Percentiles rank a stretch among this genome's conserved stretches.
phyloP scores from a whole-genome alignment of 768 basidiomycete genomes.

The Trametes cinnabarina region DNA sequence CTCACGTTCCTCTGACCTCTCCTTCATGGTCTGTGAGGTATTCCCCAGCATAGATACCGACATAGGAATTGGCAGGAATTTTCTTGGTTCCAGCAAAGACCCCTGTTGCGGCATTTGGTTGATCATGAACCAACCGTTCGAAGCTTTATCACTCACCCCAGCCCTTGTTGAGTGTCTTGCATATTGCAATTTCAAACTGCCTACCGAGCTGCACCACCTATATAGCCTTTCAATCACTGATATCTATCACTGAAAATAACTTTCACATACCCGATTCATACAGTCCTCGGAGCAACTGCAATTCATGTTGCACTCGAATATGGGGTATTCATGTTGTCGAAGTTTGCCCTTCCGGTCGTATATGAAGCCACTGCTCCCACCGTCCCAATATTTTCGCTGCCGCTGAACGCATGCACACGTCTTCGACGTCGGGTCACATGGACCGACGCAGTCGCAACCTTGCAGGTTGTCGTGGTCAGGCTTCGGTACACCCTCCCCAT shows the following conservation, averaged over 20 bases:
- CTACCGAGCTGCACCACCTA: slow-evolving; percentile 86
- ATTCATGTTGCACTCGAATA: slow-evolving; percentile 83
- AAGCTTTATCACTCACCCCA: slow-evolving; percentile 60
- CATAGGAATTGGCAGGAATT: slow-evolving; percentile 66
- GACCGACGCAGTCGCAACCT: slow-evolving; percentile 74
- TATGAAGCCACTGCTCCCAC: slow-evolving; percentile 52
- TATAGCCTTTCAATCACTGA: not conserved
- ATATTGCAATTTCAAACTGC: slow-evolving; percentile 57
- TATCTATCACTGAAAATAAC: not conserved
- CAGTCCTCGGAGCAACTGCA: slow-evolving; percentile 84
- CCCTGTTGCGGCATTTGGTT: slow-evolving; percentile 40
- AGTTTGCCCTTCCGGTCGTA: slow-evolving; percentile 65
- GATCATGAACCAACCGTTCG: not conserved
- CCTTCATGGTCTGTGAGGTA: slow-evolving; percentile 66
- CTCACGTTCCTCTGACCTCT: slow-evolving; percentile 66
- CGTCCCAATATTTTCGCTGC: slow-evolving; percentile 46
- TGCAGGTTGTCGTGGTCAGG: slow-evolving; percentile 56
- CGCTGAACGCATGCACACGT: slow-evolving; percentile 67
- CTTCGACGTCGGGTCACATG: slow-evolving; percentile 71
- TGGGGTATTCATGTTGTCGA: slow-evolving; percentile 47
- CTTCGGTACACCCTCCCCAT: slow-evolving; percentile 62
- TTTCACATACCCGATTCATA: slow-evolving; percentile 64
- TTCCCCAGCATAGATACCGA: slow-evolving; percentile 88
- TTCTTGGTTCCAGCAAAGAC: slow-evolving; percentile 64
- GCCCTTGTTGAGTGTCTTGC: slow-evolving; percentile 73